phyloP scores from a whole-genome alignment of 768 basidiomycete genomes.

The Tubosaeta sp. region DNA sequence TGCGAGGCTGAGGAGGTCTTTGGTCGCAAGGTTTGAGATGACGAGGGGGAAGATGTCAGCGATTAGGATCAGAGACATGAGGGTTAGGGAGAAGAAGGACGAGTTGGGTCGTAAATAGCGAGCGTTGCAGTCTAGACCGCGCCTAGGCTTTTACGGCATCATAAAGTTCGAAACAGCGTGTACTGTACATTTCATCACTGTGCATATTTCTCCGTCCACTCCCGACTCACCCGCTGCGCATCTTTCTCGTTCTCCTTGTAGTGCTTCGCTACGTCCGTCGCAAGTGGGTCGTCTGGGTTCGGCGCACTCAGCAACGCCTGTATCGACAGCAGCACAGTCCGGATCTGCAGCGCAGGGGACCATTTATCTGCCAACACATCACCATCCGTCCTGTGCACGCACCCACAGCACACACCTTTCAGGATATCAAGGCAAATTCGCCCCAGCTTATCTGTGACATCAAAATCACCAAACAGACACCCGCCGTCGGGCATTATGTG shows the following conservation, averaged over 20 bases:
- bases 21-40: conserved; percentile 22
- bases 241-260: conserved; percentile 97
- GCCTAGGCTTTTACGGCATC: conserved; percentile 21
- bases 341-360: conserved; percentile 98
- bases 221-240: conserved; percentile 85
- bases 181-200: conserved; percentile 18
- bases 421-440: conserved; percentile 98
- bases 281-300: conserved; percentile 94
- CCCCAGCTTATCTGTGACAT: conserved; percentile 83
- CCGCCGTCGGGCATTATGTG: conserved; percentile 16
- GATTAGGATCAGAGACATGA: conserved; percentile 32
- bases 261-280: conserved; percentile 94
- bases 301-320: conserved; percentile 96
- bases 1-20: conserved; percentile 22
- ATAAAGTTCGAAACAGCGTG: background rate
- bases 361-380: conserved; percentile 73
- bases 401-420: conserved; percentile 60
- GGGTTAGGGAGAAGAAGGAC: conserved; percentile 9
- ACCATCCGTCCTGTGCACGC: background rate
- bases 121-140: conserved; percentile 20
- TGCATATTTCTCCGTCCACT: conserved; percentile 95
- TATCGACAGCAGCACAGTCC: conserved; percentile 93
- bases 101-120: conserved; percentile 15
- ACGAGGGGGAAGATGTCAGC: conserved; percentile 33
- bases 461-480: background rate